These are phyloP conservation scores for Telfairia occidentalis DNA, from an alignment of 331 rosid species.

Conservation along the genomic window DNA sequence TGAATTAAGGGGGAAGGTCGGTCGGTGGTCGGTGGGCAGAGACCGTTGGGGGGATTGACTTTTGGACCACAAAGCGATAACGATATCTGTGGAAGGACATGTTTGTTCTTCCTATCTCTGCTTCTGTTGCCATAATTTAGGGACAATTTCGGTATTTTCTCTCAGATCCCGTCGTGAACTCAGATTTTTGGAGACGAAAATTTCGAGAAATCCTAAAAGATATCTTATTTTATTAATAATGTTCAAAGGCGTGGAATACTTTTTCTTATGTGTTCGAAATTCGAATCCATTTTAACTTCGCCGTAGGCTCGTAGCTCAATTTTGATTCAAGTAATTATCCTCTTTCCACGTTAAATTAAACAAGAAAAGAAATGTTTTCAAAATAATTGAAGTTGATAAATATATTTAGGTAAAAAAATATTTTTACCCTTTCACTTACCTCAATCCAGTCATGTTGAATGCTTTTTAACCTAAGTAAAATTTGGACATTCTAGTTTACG, in stretches of 20 bases:
- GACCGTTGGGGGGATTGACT: conserved; percentile 6
- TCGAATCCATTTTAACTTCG: too few relatives aligned
- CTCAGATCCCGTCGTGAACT: background rate
- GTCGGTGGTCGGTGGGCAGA: conserved; percentile 15
- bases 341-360: too few relatives aligned
- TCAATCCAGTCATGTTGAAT: too few relatives aligned
- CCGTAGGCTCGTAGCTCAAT: too few relatives aligned
- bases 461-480: too few relatives aligned
- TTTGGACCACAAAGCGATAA: background rate
- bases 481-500: too few relatives aligned
- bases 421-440: too few relatives aligned
- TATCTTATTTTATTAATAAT: background rate
- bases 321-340: too few relatives aligned
- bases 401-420: too few relatives aligned
- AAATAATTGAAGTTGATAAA: too few relatives aligned
- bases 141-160: background rate
- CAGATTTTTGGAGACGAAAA: background rate
- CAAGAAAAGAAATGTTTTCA: too few relatives aligned
- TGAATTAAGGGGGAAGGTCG: background rate
- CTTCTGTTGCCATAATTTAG: background rate
- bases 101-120: background rate
- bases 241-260: background rate
- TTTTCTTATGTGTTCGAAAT: too few relatives aligned
- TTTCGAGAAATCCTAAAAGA: background rate
- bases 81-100: conserved; percentile 4